Conservation (phyloP, 2,329 filamentous ascomycete genomes). For the Didymella pinodella region DNA sequence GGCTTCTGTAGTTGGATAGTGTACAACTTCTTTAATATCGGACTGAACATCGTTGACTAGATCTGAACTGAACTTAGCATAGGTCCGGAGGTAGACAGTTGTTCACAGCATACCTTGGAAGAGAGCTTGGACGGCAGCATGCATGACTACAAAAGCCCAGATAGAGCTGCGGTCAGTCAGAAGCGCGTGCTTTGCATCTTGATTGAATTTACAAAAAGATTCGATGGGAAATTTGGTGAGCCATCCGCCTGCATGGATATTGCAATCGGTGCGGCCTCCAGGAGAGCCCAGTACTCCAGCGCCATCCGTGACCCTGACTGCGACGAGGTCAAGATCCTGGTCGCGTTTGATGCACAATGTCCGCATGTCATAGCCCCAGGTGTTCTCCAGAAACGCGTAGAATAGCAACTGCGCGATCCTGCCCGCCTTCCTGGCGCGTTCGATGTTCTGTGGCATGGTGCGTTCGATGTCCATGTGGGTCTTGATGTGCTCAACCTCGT, state of each 20-base stretch:
- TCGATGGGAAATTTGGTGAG: constrained; percentile 22
- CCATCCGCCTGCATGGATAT: constrained; percentile 23
- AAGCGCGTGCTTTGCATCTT: constrained; percentile 20
- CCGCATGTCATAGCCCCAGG: constrained; percentile 29
- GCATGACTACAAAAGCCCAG: constrained; percentile 29
- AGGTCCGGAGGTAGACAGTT: neutral
- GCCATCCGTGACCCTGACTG: constrained; percentile 21
- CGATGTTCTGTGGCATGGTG: constrained; percentile 6
- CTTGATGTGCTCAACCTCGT: constrained; percentile 16
- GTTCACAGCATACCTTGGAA: constrained; percentile 19
- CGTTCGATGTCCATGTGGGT: constrained; percentile 5
- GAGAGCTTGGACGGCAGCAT: constrained; percentile 17
- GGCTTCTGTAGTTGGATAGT: constrained; percentile 10
- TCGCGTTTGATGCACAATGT: constrained; percentile 14
- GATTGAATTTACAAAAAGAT: constrained; percentile 9
- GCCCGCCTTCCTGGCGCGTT: constrained; percentile 21
- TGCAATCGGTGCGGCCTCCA: constrained; percentile 16
- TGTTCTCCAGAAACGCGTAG: constrained; percentile 24
- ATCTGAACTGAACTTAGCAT: constrained; percentile 16
- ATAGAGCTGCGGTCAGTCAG: constrained; percentile 22
- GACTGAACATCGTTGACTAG: constrained; percentile 24
- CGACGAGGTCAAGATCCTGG: constrained; percentile 8
- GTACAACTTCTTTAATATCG: constrained; percentile 27
- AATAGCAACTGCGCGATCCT: constrained; percentile 24
- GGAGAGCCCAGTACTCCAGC: constrained; percentile 16